Conservation (phyloP, 768 basidiomycete genomes). For the Myochromella boudieri region DNA sequence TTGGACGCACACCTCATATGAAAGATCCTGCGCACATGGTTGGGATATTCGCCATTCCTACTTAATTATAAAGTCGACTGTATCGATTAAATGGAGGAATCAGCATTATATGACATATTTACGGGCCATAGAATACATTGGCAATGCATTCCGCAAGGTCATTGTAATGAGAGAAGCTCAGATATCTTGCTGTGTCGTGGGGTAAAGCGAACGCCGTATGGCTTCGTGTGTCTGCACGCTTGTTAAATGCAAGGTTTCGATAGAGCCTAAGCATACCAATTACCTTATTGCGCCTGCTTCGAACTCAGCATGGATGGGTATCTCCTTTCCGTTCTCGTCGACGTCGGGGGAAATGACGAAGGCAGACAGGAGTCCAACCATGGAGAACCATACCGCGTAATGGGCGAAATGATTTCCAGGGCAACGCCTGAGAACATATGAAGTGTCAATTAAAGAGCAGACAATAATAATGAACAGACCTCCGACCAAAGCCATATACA, state of each 20-base stretch:
- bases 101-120: too few species aligned
- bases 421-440: conserved; percentile 10
- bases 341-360: conserved; percentile 15
- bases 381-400: conserved; percentile 18
- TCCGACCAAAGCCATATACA: conserved; percentile 17
- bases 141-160: too few species aligned
- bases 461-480: not conserved
- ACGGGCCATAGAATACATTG: too few species aligned
- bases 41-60: too few species aligned
- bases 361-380: conserved; percentile 13
- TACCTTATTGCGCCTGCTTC: conserved; percentile 17
- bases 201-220: conserved; percentile 11
- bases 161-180: conserved; percentile 10
- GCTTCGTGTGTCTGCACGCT: conserved; percentile 15
- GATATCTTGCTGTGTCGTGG: conserved; percentile 13
- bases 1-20: too few species aligned
- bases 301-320: conserved; percentile 17
- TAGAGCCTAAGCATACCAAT: not conserved
- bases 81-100: too few species aligned
- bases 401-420: conserved; percentile 20
- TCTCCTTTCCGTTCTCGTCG: conserved; percentile 16
- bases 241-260: not conserved
- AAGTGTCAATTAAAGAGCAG: not conserved
- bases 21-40: too few species aligned
- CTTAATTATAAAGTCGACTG: too few species aligned